These are phyloP conservation scores for Ogataea sp. DNA, from an alignment of 805 yeast species.

Conservation along the genomic window DNA sequence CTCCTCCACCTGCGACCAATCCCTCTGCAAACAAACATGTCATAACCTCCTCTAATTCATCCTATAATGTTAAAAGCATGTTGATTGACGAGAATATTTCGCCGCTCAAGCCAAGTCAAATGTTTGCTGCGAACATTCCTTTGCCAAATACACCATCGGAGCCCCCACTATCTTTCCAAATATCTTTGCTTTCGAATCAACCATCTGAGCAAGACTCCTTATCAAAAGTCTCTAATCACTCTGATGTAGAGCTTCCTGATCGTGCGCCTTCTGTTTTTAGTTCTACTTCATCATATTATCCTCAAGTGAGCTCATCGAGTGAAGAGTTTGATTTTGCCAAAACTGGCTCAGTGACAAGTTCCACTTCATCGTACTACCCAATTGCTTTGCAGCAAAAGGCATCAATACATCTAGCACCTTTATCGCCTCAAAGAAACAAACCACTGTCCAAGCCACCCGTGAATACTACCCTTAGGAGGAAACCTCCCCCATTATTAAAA, in stretches of 20 bases:
- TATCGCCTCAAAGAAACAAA: neutral
- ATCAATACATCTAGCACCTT: neutral
- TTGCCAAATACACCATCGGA: no score
- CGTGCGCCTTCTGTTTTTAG: neutral
- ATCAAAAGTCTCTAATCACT: neutral
- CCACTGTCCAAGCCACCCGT: slow-evolving; percentile 9
- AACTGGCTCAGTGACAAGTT: slow-evolving; percentile 5
- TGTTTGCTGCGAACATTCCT: no score
- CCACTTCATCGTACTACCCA: slow-evolving; percentile 9
- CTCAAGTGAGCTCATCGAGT: neutral
- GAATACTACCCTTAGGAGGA: slow-evolving; percentile 8
- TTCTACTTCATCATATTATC: slow-evolving; percentile 2
- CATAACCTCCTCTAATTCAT: no score
- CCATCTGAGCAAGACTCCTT: neutral
- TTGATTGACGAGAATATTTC: slow-evolving; percentile 8
- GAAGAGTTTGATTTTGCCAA: neutral
- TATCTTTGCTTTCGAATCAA: no score
- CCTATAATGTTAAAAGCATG: slow-evolving; percentile 9
- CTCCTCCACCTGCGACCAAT: no score
- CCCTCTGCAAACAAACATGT: no score
- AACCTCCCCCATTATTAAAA: slow-evolving; percentile 10
- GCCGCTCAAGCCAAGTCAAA: neutral
- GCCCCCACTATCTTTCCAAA: no score
- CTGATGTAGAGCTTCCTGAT: neutral
- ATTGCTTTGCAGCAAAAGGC: neutral